Evolutionary conservation across 2,329 filamentous ascomycete species (phyloP).

Genomic region (Clonostachys sp.): DNA sequence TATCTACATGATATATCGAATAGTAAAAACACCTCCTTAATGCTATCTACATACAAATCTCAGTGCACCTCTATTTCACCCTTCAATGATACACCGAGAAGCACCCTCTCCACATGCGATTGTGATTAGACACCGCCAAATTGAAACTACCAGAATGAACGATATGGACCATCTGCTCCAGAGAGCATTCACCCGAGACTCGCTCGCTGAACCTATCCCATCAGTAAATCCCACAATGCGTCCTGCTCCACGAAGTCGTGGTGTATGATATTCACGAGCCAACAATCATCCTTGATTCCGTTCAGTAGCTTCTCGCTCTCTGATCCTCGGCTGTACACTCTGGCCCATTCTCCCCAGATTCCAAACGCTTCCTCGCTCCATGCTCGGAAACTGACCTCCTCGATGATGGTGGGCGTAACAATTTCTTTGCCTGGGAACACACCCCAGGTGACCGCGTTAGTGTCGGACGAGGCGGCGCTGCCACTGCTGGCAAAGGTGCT

Average conservation of each 20-base stretch:
- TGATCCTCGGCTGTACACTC: constrained; percentile 75
- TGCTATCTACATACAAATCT: no score
- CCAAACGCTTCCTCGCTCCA: constrained; percentile 96
- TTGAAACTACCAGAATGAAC: no score
- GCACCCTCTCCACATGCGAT: no score
- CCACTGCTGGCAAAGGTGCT: constrained; percentile 22
- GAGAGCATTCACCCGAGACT: no score
- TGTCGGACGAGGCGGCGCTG: constrained; percentile 33
- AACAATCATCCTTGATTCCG: constrained; percentile 62
- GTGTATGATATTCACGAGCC: constrained; percentile 89
- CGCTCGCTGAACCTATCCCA: not conserved
- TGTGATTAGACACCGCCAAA: no score
- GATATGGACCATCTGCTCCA: no score
- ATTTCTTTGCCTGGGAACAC: constrained; percentile 96
- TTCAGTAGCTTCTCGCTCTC: constrained; percentile 69
- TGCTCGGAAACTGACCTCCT: constrained; percentile 87
- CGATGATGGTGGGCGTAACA: constrained; percentile 92
- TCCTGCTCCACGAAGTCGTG: constrained; percentile 70
- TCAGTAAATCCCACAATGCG: constrained; percentile 66
- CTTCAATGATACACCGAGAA: no score
- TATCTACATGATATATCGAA: no score
- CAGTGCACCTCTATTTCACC: no score
- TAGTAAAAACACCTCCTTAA: no score
- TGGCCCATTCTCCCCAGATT: constrained; percentile 92
- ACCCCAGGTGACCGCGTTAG: constrained; percentile 96